Base-by-base conservation (phyloP, 106 monocot genomes). In the Cymbidium sinense region DNA sequence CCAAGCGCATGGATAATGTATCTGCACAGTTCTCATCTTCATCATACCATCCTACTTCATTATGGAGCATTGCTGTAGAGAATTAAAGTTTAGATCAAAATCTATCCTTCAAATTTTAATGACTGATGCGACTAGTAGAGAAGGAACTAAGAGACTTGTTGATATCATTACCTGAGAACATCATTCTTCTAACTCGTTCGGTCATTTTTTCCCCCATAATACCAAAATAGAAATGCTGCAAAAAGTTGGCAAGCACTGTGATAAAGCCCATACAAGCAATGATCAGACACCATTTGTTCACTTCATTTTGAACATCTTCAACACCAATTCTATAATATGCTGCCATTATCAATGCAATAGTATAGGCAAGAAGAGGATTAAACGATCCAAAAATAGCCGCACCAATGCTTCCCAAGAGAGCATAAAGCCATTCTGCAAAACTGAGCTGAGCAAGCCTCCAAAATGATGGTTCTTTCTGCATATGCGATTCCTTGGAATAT, bases 191-290 rank as follows among this genome's bases (percentile, higher is more conserved):
- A 55, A 98, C 87, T 74, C 98, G 85, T 50, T 98, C 98, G 2
- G 98, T 99, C 94, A 99, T 99, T 75, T 99, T 99, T 77, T 98
- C 98, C 43, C 98, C 98, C 98, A 99, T 94, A 76, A 99, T 99
- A 70, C 98, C 98, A 83, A 99, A 99, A 87, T 99, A 99, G 80
- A 99, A 99, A 70, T 94, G 98, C 82, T 99, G 98, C 86, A 99
- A 83, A 81, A 94, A 94, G 86, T 99, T 99, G 62, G 94, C 98
- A 77, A 99, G 69, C 50, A 99, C 94, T 58, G 94, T 95, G 34
- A 99, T 87, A 54, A 94, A 58, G 58, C 98, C 98, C 94, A 95
- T 92, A 76, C 94, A 85, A 50, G 89, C 82, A 78, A 99, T 95
- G 67, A 95, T 55, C 76, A 99, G 77, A 78, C 92, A 92, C 98